Evolutionary conservation across 2,329 filamentous ascomycete genomes (phyloP).

Genomic region (Pseudogymnoascus sp.): DNA sequence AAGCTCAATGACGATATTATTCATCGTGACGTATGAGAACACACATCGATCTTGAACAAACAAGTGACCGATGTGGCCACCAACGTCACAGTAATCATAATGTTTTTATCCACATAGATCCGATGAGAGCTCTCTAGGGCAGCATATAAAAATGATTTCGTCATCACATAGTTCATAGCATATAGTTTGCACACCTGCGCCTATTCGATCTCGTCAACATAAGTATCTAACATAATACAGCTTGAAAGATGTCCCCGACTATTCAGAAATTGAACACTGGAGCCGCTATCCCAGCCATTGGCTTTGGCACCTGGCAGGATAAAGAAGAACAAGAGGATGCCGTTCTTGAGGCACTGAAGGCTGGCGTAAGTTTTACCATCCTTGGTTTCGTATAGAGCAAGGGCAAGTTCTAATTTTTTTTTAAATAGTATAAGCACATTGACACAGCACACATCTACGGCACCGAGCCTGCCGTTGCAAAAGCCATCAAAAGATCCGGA

Average conservation of each 20-base stretch:
- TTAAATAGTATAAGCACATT: constrained; percentile 33
- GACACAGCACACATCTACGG: constrained; percentile 41
- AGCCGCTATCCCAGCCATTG: constrained; percentile 34
- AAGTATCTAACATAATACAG: background rate
- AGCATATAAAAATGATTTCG: background rate
- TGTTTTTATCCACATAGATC: background rate
- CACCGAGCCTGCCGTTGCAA: constrained; percentile 38
- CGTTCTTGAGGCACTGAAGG: constrained; percentile 39
- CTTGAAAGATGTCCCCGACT: constrained; percentile 13
- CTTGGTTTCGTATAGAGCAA: background rate
- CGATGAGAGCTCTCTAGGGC: background rate
- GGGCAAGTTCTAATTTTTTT: background rate
- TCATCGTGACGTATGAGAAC: constrained; percentile 4
- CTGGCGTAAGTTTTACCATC: constrained; percentile 22
- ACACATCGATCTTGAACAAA: background rate
- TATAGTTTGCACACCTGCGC: background rate
- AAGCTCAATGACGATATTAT: background rate
- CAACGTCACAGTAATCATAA: background rate
- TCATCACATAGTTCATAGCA: background rate
- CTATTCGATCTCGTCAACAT: background rate
- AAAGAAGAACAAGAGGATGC: constrained; percentile 38
- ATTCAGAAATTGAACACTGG: constrained; percentile 36
- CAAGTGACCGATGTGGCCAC: background rate
- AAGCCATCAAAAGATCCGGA: constrained; percentile 34
- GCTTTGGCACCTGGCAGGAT: constrained; percentile 36